Evolutionary conservation across 306 rosid species (phyloP), one percentile per base, ranked within the genome.

Genomic region (Acacia acuminata): DNA sequence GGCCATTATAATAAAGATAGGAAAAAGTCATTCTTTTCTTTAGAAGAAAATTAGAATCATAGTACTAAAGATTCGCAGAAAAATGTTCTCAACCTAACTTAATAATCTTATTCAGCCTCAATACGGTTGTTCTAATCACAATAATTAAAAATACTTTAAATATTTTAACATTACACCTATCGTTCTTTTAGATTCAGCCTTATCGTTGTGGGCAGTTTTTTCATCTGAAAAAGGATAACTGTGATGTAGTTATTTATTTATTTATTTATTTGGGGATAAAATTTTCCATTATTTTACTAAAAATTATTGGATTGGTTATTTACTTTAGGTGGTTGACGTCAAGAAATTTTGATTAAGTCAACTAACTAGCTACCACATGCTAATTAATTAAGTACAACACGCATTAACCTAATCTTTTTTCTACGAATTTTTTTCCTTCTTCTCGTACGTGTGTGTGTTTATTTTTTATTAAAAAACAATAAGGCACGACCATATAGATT

Each of bases 351-450:
- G 64, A 32, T 16, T 50, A 32, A 73, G 61, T 50, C 45, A 73
- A 73, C 77, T 30, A 50, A 30, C 25, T 50, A 32, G 77, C 77
- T 73, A 51, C 65, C 64, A 30, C 65, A 12, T 63, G 69, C 42
- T 6, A 38, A 38, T 16, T 24, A 30, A 50, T 16, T 24, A 30
- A 50, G 32, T 47, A 25, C 14, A 27, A 72, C 60, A 25, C 40
- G 24, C 60, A 14, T 72, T 15, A 25, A 72, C 76, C 76, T 45
- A 72, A 25, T 72, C 14, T 11, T 22, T 70, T 70, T 22, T 22
- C 13, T 71, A 14, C 60, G 11, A n/a, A 7, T 24, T 36, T 75
- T 36, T 24, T 42, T 22, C 16, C n/a, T 71, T 19, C 25, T 25
- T 55, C 63, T 55, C 63, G 4, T 19, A 5, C 0, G 55, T 4